These are phyloP conservation scores for Bothriochloa decipiens DNA, from an alignment of 176 grass and related monocot genomes.

Conservation along the genomic window DNA sequence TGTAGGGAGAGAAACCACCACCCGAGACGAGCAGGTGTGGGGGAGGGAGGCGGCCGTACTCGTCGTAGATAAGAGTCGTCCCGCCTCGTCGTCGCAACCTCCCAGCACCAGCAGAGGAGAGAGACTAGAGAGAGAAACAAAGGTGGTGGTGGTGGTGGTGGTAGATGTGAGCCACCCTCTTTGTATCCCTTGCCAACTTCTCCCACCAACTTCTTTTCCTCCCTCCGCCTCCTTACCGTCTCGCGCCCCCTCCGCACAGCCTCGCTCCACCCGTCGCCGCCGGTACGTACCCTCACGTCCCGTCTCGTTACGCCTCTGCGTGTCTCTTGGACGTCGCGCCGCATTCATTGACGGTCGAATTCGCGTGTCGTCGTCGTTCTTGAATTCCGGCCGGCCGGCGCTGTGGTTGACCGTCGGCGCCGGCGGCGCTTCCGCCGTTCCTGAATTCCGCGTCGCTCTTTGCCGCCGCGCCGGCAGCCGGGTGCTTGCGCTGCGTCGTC, in stretches of 20 bases:
- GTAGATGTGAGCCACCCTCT: slow-evolving; percentile 79
- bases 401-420: background rate
- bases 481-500: background rate
- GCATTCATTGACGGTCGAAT: slow-evolving; percentile 40
- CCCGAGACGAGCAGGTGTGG: no score
- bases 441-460: background rate
- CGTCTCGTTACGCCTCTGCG: background rate
- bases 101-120: background rate
- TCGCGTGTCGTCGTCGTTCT: background rate
- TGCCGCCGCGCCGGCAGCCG: background rate
- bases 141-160: slow-evolving; percentile 48
- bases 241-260: slow-evolving; percentile 27
- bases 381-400: slow-evolving; percentile 23
- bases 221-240: slow-evolving; percentile 3
- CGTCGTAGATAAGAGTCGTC: slow-evolving; percentile 29
- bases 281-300: slow-evolving; percentile 36
- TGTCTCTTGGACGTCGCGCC: slow-evolving; percentile 24
- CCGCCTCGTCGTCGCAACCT: slow-evolving; percentile 21
- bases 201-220: slow-evolving; percentile 59
- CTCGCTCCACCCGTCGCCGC: background rate
- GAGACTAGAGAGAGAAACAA: slow-evolving; percentile 43
- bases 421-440: background rate
- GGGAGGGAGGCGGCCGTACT: background rate
- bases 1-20: background rate
- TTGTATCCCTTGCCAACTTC: slow-evolving; percentile 75